These are phyloP conservation scores for Penicillium daleae DNA, from an alignment of 495 filamentous ascomycete species.

Conservation along the genomic window DNA sequence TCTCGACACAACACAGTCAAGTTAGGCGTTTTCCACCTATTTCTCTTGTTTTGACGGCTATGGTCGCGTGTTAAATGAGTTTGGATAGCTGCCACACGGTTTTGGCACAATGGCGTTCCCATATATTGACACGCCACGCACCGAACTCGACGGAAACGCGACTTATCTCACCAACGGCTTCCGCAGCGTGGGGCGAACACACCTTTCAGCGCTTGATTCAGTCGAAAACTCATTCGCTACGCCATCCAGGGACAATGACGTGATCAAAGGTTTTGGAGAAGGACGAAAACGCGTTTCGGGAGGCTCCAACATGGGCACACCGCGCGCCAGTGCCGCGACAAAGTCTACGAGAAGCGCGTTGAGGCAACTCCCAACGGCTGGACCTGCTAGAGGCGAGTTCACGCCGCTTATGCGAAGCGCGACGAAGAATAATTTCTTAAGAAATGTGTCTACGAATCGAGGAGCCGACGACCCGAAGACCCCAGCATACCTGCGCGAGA, in stretches of 20 bases:
- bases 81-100: constrained; percentile 16
- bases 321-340: constrained; percentile 60
- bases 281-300: constrained; percentile 54
- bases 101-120: constrained; percentile 46
- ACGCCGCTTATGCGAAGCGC: constrained; percentile 92
- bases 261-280: constrained; percentile 68
- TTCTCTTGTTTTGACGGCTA: constrained; percentile 24
- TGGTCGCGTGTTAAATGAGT: constrained; percentile 38
- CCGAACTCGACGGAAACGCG: constrained; percentile 73
- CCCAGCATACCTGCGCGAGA: constrained; percentile 66
- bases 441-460: constrained; percentile 54
- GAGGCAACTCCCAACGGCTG: constrained; percentile 63
- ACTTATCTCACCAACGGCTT: constrained; percentile 70
- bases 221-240: constrained; percentile 84
- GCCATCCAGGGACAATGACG: constrained; percentile 75
- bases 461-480: constrained; percentile 64
- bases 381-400: constrained; percentile 75
- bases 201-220: constrained; percentile 73
- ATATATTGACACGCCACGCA: constrained; percentile 78
- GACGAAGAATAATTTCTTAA: constrained; percentile 74
- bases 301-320: constrained; percentile 66
- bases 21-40: constrained; percentile 18
- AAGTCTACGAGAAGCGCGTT: constrained; percentile 56
- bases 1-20: constrained; percentile 47
- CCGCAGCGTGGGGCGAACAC: constrained; percentile 48